A percentile compares a stretch with the other conserved stretches of the same genome.
These are phyloP conservation scores for Ogataea pignaliae DNA, from an alignment of 805 yeast species.

Conservation along the genomic window DNA sequence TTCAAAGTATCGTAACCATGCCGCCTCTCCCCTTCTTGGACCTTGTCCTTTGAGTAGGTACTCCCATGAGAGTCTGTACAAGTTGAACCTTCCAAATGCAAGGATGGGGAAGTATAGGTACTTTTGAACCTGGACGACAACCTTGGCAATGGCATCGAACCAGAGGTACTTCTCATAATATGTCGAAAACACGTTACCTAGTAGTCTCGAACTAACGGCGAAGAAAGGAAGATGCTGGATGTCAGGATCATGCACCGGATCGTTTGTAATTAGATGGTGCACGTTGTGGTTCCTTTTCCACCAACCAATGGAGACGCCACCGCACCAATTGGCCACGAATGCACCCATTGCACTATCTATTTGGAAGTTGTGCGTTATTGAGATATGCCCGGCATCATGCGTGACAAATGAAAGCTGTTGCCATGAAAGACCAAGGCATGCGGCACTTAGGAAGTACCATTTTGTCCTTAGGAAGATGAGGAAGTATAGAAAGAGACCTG, in stretches of 20 bases:
- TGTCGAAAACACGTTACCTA: constrained; percentile 70
- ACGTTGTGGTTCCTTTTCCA: constrained; percentile 93
- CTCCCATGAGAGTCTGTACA: constrained; percentile 77
- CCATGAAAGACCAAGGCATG: constrained; percentile 73
- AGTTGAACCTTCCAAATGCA: constrained; percentile 79
- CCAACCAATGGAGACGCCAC: constrained; percentile 92
- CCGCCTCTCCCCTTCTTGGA: constrained; percentile 76
- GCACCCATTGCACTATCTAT: constrained; percentile 72
- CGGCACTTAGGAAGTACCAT: constrained; percentile 53
- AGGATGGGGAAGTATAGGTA: constrained; percentile 74
- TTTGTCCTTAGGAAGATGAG: constrained; percentile 42
- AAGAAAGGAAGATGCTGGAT: constrained; percentile 90
- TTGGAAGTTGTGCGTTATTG: constrained; percentile 77
- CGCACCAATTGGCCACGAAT: constrained; percentile 68
- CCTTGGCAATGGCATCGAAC: constrained; percentile 63
- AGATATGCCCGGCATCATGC: constrained; percentile 86
- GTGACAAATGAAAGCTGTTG: constrained; percentile 85
- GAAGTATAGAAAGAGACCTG: constrained; percentile 46
- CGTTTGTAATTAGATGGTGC: constrained; percentile 89
- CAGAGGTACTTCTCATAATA: constrained; percentile 65
- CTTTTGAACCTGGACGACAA: constrained; percentile 59
- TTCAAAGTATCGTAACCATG: constrained; percentile 82
- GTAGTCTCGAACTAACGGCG: constrained; percentile 71
- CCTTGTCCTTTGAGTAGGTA: constrained; percentile 73
- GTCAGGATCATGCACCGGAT: constrained; percentile 92